Evolutionary conservation across 257 asterid genomes (phyloP), one percentile per base, ranked within the genome.

Genomic region (Solanum tarijense): DNA sequence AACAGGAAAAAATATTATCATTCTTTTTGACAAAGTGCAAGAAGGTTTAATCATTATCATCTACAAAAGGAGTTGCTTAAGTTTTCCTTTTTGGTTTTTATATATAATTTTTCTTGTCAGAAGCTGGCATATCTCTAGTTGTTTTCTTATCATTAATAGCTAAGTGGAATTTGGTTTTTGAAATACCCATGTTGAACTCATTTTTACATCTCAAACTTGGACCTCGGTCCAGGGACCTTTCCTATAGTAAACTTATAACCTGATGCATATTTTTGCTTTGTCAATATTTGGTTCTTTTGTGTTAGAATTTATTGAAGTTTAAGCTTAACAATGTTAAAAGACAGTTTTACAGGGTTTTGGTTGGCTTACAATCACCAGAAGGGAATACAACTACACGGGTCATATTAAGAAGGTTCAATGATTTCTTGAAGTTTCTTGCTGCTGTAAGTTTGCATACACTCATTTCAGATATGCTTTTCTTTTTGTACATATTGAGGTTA

Each of bases 331-430:
- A 90, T 90, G 88, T 89, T 82, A 88, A 86, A 90, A 89, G 94
- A 91, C 98, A 96, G 99, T 97, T 94, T 92, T 97, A 96, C 96
- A 96, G 99, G 98, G 96, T 97, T 89, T 93, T 93, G 89, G 95
- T 97, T 39, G 98, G 98, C 86, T 18, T 96, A 87, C 99, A 97
- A 90, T 97, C 99, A 88, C 98, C 98, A 23, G 96, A 92, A 89
- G 98, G 98, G 84, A 88, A 92, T 92, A 96, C 99, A 46, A 92
- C 94, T 66, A 91, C 98, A 81, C 96, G 98, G 90, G 91, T 93
- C 39, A 94, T 97, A 88, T 87, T 97, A 90, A 94, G 99, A 89
- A 95, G 99, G 92, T 97, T 97, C 88, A 97, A 97, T 87, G 98
- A 97, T 89, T 97, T 97, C 92, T 92, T 97, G 94, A 97, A 96